Conservation (phyloP, 2,329 filamentous ascomycete genomes). For the Dactylellina cionopaga region DNA sequence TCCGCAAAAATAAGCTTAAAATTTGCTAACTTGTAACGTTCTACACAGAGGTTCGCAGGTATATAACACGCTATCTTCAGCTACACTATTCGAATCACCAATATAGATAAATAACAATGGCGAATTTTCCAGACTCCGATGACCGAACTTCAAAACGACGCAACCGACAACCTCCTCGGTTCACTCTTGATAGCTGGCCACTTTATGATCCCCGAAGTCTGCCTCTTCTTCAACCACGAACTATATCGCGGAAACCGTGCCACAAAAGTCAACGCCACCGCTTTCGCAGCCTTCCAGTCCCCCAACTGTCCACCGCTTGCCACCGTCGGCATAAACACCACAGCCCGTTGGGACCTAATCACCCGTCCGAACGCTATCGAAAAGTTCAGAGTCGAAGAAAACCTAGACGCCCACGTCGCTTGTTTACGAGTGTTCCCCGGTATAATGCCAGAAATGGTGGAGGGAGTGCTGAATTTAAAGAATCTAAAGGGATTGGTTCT, state of each 20-base stretch:
- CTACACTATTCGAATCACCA: not conserved
- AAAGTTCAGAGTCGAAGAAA: conserved; percentile 77
- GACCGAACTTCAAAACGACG: conserved; percentile 88
- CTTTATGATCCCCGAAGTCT: conserved; percentile 91
- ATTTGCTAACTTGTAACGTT: conserved; percentile 56
- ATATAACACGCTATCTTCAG: not conserved
- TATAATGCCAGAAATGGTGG: conserved; percentile 92
- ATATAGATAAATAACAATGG: not conserved
- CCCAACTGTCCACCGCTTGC: conserved; percentile 88
- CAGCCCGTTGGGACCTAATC: conserved; percentile 82
- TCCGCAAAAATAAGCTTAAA: not conserved
- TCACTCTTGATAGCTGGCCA: conserved; percentile 90
- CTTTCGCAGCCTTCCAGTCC: conserved; percentile 86
- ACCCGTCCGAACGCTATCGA: conserved; percentile 77
- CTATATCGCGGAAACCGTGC: conserved; percentile 88
- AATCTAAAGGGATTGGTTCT: conserved; percentile 82
- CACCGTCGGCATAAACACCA: conserved; percentile 80
- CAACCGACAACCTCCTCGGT: conserved; percentile 87
- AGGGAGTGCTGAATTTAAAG: conserved; percentile 80
- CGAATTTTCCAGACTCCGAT: conserved; percentile 79
- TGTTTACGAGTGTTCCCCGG: conserved; percentile 91
- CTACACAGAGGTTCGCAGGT: conserved; percentile 42
- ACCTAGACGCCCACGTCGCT: conserved; percentile 86
- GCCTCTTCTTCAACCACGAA: conserved; percentile 91
- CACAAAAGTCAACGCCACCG: conserved; percentile 85